Percentiles rank a stretch among this genome's conserved stretches.
phyloP scores from a whole-genome alignment of 371 early-diverging fungal genomes.

The Mortierella sp. region DNA sequence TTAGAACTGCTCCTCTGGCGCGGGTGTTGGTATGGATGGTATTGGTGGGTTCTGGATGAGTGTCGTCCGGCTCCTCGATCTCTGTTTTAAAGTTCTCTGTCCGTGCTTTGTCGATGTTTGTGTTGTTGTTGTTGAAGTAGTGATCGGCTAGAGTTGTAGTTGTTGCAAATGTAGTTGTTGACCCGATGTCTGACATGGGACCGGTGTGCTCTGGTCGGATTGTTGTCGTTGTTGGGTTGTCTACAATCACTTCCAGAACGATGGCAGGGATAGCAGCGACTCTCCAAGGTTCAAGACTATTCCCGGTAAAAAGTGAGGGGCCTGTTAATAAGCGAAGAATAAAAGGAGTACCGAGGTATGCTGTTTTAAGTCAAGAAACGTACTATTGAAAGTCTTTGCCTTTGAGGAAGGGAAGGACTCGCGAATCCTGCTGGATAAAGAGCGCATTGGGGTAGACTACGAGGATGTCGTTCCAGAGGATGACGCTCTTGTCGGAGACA shows the following conservation, averaged over 20 bases:
- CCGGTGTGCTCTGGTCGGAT: neutral
- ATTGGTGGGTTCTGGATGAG: neutral
- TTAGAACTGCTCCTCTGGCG: neutral
- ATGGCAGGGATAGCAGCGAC: neutral
- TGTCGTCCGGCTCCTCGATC: neutral
- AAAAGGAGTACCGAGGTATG: no score
- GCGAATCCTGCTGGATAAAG: neutral
- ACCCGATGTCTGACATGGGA: neutral
- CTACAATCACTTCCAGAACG: neutral
- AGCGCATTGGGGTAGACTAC: slow-evolving; percentile 6
- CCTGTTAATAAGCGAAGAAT: neutral
- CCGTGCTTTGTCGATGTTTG: neutral
- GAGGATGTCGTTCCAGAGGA: slow-evolving; percentile 5
- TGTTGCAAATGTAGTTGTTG: neutral
- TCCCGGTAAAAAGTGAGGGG: neutral
- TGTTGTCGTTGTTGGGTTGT: neutral
- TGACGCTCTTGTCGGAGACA: neutral
- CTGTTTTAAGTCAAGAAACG: neutral
- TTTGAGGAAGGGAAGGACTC: slow-evolving; percentile 6
- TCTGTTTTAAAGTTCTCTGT: neutral
- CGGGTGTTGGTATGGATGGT: neutral
- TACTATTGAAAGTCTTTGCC: slow-evolving; percentile 4
- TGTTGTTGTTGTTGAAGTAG: neutral
- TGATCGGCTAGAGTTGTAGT: neutral
- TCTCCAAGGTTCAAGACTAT: neutral